A percentile compares a stretch with the other conserved stretches of the same genome.
These are phyloP conservation scores for Trichosporon inkin DNA, from an alignment of 1,284 basidiomycete genomes.

Conservation along the genomic window DNA sequence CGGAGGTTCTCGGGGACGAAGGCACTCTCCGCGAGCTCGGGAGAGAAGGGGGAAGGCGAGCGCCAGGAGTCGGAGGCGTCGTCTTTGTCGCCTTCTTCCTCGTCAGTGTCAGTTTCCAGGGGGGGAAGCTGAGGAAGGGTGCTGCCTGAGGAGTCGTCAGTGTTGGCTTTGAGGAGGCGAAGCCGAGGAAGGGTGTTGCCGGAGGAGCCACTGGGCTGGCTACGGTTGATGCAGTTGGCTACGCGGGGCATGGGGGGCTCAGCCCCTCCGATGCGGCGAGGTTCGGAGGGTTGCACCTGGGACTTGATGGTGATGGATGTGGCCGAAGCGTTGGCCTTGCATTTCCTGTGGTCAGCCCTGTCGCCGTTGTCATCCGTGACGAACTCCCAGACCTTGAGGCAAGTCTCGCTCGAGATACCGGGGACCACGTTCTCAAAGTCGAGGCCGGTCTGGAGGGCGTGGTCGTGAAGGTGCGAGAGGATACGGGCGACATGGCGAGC, in stretches of 20 bases:
- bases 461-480: not conserved
- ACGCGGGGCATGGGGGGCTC: not conserved
- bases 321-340: not conserved
- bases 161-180: not conserved
- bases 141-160: not conserved
- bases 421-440: not conserved
- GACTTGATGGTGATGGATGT: not conserved
- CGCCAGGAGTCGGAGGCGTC: not conserved
- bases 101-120: not conserved
- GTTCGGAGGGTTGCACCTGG: not conserved
- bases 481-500: not conserved
- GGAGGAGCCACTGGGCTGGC: too few relatives aligned
- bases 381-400: conserved; percentile 5
- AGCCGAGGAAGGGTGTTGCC: too few relatives aligned
- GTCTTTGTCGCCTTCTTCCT: not conserved
- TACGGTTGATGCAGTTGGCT: too few relatives aligned
- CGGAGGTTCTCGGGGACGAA: not conserved
- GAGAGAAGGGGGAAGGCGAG: not conserved
- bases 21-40: not conserved
- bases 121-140: not conserved
- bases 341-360: not conserved
- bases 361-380: not conserved
- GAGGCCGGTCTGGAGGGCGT: not conserved
- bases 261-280: not conserved
- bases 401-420: not conserved